Evolutionary conservation across 306 rosid species (phyloP).

Genomic region (Pueraria montana): DNA sequence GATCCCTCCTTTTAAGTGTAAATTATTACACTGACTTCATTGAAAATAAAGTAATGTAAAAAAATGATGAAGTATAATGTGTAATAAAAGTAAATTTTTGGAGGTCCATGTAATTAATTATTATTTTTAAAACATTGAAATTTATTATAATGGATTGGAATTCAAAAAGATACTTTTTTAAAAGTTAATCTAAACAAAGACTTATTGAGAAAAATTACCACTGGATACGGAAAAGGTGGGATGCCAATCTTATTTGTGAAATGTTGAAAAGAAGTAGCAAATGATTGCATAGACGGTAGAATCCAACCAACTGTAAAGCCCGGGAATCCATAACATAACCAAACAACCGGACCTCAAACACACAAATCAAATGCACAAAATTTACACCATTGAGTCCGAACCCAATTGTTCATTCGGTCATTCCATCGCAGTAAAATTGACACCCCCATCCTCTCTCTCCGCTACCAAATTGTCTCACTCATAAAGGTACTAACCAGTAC

Average conservation of each 20-base stretch:
- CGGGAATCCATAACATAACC: constrained; percentile 53
- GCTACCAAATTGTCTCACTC: constrained; percentile 57
- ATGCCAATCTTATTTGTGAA: constrained; percentile 23
- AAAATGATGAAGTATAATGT: no score
- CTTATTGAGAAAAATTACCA: neutral
- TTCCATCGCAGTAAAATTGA: constrained; percentile 47
- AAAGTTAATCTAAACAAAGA: no score
- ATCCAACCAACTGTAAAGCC: constrained; percentile 52
- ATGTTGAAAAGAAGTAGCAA: constrained; percentile 34
- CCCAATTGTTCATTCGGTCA: constrained; percentile 21
- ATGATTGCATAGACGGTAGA: constrained; percentile 51
- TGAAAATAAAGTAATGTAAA: no score
- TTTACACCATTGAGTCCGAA: constrained; percentile 53
- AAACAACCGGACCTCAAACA: constrained; percentile 50
- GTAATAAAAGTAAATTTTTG: no score
- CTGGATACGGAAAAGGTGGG: neutral
- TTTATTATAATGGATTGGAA: no score
- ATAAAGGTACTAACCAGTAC: constrained; percentile 46
- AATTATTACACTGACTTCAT: no score
- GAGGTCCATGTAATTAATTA: no score
- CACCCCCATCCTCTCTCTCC: constrained; percentile 19
- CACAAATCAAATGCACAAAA: constrained; percentile 50
- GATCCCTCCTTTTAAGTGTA: no score
- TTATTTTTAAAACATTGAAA: no score
- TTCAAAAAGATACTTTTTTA: no score